Evolutionary conservation across 768 basidiomycete species (phyloP).

Genomic region (Serendipita sp.): DNA sequence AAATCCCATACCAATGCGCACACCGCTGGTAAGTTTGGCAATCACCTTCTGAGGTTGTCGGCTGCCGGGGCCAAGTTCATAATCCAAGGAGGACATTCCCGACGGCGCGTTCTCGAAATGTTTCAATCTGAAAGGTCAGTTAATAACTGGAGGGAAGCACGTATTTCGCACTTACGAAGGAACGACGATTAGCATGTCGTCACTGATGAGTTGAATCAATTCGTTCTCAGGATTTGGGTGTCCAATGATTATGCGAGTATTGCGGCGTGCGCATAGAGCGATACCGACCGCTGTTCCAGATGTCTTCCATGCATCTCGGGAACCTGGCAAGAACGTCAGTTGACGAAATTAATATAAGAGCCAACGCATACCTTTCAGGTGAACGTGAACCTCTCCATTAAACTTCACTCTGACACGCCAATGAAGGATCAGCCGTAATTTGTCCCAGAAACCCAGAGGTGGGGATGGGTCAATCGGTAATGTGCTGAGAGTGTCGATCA

Average conservation of each 20-base stretch:
- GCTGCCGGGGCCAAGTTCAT: conserved; percentile 17
- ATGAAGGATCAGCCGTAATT: conserved; percentile 72
- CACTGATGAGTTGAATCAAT: conserved; percentile 65
- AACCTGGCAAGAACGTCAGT: conserved; percentile 37
- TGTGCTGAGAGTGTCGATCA: conserved; percentile 65
- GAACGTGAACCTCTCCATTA: conserved; percentile 50
- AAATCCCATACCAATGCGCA: conserved; percentile 74
- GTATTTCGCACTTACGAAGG: conserved; percentile 47
- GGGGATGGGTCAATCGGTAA: conserved; percentile 69
- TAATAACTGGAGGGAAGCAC: not conserved
- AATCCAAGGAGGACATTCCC: conserved; percentile 16
- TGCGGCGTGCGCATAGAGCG: conserved; percentile 67
- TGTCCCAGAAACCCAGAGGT: conserved; percentile 87
- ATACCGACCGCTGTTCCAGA: conserved; percentile 68
- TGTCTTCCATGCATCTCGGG: conserved; percentile 61
- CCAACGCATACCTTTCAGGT: conserved; percentile 68
- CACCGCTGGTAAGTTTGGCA: conserved; percentile 69
- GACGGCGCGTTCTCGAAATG: conserved; percentile 11
- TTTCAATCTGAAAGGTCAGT: not conserved
- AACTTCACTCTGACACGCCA: conserved; percentile 62
- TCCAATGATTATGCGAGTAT: conserved; percentile 52
- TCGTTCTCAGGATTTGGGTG: conserved; percentile 56
- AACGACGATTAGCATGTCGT: conserved; percentile 65
- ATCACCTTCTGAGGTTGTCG: conserved; percentile 43
- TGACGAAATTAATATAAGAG: not conserved